phyloP scores from a whole-genome alignment of 768 basidiomycete genomes.

The Phlegmacium glaucopus region DNA sequence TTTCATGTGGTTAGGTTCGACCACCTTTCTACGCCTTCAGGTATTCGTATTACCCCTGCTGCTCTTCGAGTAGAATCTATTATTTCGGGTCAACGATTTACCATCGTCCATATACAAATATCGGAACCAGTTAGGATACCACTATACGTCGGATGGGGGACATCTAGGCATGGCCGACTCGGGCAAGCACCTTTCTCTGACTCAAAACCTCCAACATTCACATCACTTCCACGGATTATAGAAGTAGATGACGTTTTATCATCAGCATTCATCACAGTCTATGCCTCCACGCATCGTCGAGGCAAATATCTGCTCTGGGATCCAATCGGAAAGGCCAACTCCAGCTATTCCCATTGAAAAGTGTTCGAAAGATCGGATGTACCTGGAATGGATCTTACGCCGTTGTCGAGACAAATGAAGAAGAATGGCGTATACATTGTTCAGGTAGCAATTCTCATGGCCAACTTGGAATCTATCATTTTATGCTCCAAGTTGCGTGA shows the following conservation, averaged over 20 bases:
- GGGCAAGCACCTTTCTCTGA: slow-evolving; percentile 32
- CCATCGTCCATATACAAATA: slow-evolving; percentile 43
- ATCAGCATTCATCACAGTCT: slow-evolving; percentile 42
- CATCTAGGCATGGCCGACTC: slow-evolving; percentile 82
- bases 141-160: slow-evolving; percentile 75
- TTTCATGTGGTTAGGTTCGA: slow-evolving; percentile 43
- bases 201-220: slow-evolving; percentile 24
- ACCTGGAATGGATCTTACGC: slow-evolving; percentile 83
- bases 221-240: slow-evolving; percentile 34
- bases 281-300: slow-evolving; percentile 58
- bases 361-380: slow-evolving; percentile 41
- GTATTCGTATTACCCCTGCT: slow-evolving; percentile 15
- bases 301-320: slow-evolving; percentile 52
- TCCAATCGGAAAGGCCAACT: slow-evolving; percentile 73
- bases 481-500: no score
- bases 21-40: slow-evolving; percentile 29
- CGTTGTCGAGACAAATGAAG: slow-evolving; percentile 21
- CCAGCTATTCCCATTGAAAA: slow-evolving; percentile 20
- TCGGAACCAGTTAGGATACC: slow-evolving; percentile 17
- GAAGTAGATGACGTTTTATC: slow-evolving; percentile 30
- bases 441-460: slow-evolving; percentile 60
- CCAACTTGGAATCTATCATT: slow-evolving; percentile 77
- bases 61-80: slow-evolving; percentile 39
- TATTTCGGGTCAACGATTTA: slow-evolving; percentile 69
- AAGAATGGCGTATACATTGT: slow-evolving; percentile 29